Percentiles rank a stretch among this genome's conserved stretches.
Conservation (phyloP, 148 eudicot species). For the Dysphania ambrosioides region DNA sequence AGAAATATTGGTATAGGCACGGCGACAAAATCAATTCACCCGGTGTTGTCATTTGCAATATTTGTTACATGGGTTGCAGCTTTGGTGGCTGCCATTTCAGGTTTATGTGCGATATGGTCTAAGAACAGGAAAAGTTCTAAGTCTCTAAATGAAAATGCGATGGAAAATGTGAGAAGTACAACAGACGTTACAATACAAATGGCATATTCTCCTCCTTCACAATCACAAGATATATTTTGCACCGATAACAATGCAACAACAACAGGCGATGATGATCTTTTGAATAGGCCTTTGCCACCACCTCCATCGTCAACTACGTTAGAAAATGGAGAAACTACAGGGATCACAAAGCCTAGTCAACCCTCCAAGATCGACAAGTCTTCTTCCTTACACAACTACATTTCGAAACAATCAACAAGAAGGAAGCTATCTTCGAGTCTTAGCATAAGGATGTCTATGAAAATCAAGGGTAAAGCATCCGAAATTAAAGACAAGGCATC, state of each 20-base stretch:
- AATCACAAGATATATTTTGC: background rate
- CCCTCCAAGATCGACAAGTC: constrained; percentile 29
- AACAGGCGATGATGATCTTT: background rate
- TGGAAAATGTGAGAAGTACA: background rate
- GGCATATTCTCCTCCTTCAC: background rate
- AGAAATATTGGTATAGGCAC: constrained; percentile 35
- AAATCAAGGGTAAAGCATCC: constrained; percentile 24
- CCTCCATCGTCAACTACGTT: constrained; percentile 20
- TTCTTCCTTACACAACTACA: constrained; percentile 30
- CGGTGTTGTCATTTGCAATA: constrained; percentile 30
- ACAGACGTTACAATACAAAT: background rate
- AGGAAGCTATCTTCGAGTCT: constrained; percentile 43
- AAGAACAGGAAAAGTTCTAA: constrained; percentile 19
- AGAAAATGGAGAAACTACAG: constrained; percentile 24
- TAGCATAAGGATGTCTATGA: constrained; percentile 41
- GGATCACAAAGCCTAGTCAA: background rate
- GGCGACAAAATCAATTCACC: constrained; percentile 29
- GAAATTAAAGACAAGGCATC: constrained; percentile 5
- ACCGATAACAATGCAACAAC: background rate
- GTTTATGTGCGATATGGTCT: constrained; percentile 30
- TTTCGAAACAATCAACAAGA: constrained; percentile 28
- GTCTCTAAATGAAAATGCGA: background rate
- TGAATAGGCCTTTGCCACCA: constrained; percentile 35
- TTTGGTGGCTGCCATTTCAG: constrained; percentile 31
- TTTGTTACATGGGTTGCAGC: constrained; percentile 37